Evolutionary conservation across 73 alveolate genomes (phyloP).

Genomic region (Breviolum minutum): DNA sequence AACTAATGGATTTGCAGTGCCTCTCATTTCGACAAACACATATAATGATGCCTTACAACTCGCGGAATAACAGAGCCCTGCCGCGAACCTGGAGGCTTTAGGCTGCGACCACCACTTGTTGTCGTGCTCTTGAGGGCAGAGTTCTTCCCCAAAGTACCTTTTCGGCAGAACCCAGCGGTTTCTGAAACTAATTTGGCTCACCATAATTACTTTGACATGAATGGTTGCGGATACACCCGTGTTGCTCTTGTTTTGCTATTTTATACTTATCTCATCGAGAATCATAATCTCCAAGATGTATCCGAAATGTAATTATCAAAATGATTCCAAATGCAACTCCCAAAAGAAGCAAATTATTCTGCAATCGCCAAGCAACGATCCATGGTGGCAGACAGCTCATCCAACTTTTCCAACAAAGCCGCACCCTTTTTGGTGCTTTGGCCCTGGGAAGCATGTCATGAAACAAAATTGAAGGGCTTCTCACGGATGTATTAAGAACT

Average conservation of each 20-base stretch:
- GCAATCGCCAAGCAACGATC: constrained; percentile 44
- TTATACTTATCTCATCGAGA: too few species aligned
- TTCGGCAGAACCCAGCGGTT: too few species aligned
- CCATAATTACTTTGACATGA: too few species aligned
- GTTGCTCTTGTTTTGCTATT: too few species aligned
- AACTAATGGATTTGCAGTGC: background rate
- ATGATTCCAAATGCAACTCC: background rate
- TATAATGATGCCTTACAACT: background rate
- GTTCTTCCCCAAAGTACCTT: constrained; percentile 83
- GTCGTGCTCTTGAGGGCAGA: constrained; percentile 61
- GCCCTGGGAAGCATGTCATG: background rate
- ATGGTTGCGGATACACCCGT: too few species aligned
- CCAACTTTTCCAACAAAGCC: constrained; percentile 84
- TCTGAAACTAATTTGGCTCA: too few species aligned
- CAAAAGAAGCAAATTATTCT: background rate
- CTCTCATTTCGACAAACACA: too few species aligned
- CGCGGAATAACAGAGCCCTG: background rate
- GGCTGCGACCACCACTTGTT: constrained; percentile 30
- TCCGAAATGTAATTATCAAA: background rate
- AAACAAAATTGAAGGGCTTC: too few species aligned
- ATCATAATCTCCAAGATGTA: background rate
- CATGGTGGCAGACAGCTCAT: constrained; percentile 86
- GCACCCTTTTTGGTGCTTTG: constrained; percentile 90
- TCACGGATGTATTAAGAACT: background rate
- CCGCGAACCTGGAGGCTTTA: constrained; percentile 71